A percentile compares a stretch with the other conserved stretches of the same genome.
These are phyloP conservation scores for Lichtheimia ornata DNA, from an alignment of 371 early-diverging fungal genomes.

Conservation along the genomic window DNA sequence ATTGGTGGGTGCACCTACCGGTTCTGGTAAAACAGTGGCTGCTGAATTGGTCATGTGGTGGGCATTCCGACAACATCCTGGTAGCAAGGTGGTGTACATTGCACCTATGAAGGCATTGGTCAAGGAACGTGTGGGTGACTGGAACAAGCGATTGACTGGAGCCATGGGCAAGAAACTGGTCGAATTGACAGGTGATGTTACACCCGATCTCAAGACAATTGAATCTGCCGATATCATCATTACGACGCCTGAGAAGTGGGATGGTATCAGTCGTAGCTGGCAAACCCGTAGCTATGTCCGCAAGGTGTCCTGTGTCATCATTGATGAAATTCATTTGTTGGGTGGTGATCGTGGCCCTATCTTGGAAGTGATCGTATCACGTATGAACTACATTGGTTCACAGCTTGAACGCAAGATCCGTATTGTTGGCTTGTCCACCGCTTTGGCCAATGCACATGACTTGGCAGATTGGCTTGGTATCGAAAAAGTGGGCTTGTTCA, in stretches of 20 bases:
- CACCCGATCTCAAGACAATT: constrained; percentile 87
- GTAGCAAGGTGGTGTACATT: constrained; percentile 94
- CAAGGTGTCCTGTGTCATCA: constrained; percentile 86
- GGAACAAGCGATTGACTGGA: constrained; percentile 77
- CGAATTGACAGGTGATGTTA: constrained; percentile 97
- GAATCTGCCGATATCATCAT: constrained; percentile 93
- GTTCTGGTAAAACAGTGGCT: constrained; percentile 98
- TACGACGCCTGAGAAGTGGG: constrained; percentile 99
- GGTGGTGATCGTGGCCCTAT: constrained; percentile 97
- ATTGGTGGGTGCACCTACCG: constrained; percentile 97
- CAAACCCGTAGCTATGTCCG: constrained; percentile 84
- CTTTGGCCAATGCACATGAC: constrained; percentile 97
- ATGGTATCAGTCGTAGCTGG: constrained; percentile 95
- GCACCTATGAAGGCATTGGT: constrained; percentile 99
- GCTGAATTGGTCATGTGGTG: constrained; percentile 95
- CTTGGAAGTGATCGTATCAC: constrained; percentile 96
- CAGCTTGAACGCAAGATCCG: constrained; percentile 76
- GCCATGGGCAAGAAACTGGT: constrained; percentile 82
- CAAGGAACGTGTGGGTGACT: constrained; percentile 94
- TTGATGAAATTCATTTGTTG: constrained; percentile 99
- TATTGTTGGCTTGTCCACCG: constrained; percentile 97
- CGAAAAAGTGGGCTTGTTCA: constrained; percentile 81
- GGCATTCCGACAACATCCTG: constrained; percentile 83
- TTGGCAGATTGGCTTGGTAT: constrained; percentile 97
- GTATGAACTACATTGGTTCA: constrained; percentile 93